phyloP scores from a whole-genome alignment of 2,329 filamentous ascomycete genomes.

The Coniosporium tulheliwenetii region DNA sequence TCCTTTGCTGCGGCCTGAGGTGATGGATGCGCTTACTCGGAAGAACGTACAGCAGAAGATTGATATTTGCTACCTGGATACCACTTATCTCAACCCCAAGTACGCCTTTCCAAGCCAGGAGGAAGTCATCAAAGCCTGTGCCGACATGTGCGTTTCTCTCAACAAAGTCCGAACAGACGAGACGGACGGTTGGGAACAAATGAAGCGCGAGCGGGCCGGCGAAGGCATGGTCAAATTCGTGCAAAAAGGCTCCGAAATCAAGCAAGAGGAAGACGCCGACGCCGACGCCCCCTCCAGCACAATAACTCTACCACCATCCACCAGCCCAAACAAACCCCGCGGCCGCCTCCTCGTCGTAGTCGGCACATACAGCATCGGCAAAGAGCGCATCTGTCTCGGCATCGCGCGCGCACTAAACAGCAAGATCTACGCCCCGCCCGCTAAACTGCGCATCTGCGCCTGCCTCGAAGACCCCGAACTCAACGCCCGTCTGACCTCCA shows the following conservation, averaged over 20 bases:
- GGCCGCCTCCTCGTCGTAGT: conserved; percentile 79
- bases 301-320: conserved; percentile 4
- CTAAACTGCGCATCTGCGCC: conserved; percentile 70
- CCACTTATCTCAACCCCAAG: conserved; percentile 88
- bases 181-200: conserved; percentile 38
- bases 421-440: conserved; percentile 76
- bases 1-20: conserved; percentile 62
- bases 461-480: conserved; percentile 80
- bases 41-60: conserved; percentile 70
- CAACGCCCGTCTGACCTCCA: conserved; percentile 55
- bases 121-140: conserved; percentile 75
- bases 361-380: conserved; percentile 95
- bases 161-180: conserved; percentile 48
- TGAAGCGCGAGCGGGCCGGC: conserved; percentile 38
- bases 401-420: conserved; percentile 74
- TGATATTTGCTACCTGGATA: conserved; percentile 92
- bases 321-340: conserved; percentile 20
- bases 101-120: conserved; percentile 87
- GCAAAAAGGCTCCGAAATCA: conserved; percentile 26
- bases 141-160: conserved; percentile 69
- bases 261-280: conserved; percentile 16
- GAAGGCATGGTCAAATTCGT: conserved; percentile 50
- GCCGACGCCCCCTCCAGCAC: conserved; percentile 19
- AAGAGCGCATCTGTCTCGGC: conserved; percentile 86
- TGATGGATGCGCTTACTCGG: conserved; percentile 53